These are phyloP conservation scores for Arabis hirsuta DNA, from an alignment of 345 rosid genomes.

Conservation along the genomic window DNA sequence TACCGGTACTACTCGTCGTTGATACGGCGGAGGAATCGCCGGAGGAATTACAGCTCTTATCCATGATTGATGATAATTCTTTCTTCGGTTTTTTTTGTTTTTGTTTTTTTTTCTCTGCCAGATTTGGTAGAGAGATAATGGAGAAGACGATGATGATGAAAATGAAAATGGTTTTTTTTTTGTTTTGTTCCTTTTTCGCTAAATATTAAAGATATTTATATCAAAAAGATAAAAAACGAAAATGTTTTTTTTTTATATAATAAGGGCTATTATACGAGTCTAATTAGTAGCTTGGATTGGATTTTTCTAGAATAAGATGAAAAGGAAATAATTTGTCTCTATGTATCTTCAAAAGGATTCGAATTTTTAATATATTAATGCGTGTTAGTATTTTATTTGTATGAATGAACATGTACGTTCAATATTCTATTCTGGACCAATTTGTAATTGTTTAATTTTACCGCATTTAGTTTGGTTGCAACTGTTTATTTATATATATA, in stretches of 20 bases:
- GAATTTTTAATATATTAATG: constrained; percentile 9
- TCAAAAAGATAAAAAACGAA: not conserved
- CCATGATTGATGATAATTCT: constrained; percentile 45
- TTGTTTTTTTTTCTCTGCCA: constrained; percentile 24
- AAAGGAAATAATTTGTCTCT: constrained; percentile 44
- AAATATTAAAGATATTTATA: constrained; percentile 26
- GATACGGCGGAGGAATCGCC: constrained; percentile 50
- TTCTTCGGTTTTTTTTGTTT: not conserved
- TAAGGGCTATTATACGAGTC: constrained; percentile 30
- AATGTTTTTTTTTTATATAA: not conserved
- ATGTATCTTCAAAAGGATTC: constrained; percentile 36
- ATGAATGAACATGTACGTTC: constrained; percentile 34
- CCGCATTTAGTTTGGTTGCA: constrained; percentile 21
- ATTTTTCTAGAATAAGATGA: constrained; percentile 43
- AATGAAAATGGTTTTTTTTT: constrained; percentile 10
- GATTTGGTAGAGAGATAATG: constrained; percentile 46
- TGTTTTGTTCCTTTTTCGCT: not conserved
- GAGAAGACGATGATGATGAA: constrained; percentile 35
- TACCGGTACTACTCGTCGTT: constrained; percentile 24
- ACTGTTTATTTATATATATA: constrained; percentile 2
- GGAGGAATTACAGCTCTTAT: constrained; percentile 62
- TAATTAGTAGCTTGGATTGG: constrained; percentile 35
- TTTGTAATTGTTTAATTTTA: constrained; percentile 28
- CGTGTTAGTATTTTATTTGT: not conserved
- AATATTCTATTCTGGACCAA: constrained; percentile 29